phyloP scores from a whole-genome alignment of 163 green algal species.

The Volvox carteri region DNA sequence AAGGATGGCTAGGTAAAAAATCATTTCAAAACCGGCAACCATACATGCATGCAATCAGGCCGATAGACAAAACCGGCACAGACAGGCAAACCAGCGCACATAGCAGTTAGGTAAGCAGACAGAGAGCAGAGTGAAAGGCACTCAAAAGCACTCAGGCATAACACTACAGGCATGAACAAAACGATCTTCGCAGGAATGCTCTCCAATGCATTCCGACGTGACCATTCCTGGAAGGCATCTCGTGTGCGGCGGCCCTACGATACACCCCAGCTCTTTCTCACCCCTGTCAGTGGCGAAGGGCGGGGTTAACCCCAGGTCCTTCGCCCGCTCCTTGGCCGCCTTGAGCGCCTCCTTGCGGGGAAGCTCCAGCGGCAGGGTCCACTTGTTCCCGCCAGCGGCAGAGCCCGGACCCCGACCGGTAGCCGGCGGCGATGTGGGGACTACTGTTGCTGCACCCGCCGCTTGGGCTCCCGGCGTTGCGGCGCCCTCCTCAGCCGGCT shows the following conservation, averaged over 20 bases:
- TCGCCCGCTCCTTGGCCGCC: conserved; percentile 3
- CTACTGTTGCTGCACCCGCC: background rate
- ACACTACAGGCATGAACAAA: too few relatives aligned
- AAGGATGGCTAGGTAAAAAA: background rate
- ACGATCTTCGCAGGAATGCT: background rate
- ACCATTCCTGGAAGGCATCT: too few relatives aligned
- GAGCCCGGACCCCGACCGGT: background rate
- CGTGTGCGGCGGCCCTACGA: too few relatives aligned
- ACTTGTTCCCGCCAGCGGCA: background rate
- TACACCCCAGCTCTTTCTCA: too few relatives aligned
- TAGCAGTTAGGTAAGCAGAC: background rate
- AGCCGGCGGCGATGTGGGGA: background rate
- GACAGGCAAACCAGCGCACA: background rate
- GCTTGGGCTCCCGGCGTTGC: background rate
- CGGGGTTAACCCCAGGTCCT: background rate
- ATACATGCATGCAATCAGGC: too few relatives aligned
- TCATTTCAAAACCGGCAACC: too few relatives aligned
- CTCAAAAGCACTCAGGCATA: too few relatives aligned
- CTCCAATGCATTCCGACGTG: too few relatives aligned
- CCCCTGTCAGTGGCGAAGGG: conserved; percentile 35
- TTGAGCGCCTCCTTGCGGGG: background rate
- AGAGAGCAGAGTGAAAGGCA: too few relatives aligned
- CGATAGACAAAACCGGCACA: too few relatives aligned
- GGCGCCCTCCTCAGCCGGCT: background rate
- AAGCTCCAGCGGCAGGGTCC: conserved; percentile 25